Percentiles rank a stretch among this genome's conserved stretches.
phyloP scores from a whole-genome alignment of 192 early-diverging fungal species.

The Gonapodya prolifera region DNA sequence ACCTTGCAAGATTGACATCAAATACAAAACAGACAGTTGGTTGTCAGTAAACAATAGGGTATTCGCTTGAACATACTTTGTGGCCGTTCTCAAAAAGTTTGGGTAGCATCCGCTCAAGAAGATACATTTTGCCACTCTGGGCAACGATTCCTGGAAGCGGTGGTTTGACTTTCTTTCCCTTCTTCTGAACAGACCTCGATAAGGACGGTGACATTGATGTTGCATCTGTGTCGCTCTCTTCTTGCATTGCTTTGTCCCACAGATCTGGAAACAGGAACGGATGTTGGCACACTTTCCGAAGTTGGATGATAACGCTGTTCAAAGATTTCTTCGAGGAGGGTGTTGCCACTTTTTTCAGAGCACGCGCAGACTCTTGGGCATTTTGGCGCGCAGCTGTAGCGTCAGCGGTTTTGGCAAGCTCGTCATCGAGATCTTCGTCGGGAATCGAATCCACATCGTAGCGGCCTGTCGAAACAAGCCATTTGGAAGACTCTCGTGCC shows the following conservation, averaged over 20 bases:
- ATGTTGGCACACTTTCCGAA: conserved; percentile 94
- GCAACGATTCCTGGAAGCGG: conserved; percentile 34
- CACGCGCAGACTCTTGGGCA: background rate
- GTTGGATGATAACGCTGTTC: conserved; percentile 57
- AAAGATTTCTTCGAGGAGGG: conserved; percentile 19
- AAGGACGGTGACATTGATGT: conserved; percentile 27
- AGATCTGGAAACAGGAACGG: conserved; percentile 50
- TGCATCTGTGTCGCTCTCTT: conserved; percentile 70
- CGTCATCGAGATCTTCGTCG: background rate
- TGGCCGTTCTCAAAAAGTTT: conserved; percentile 67
- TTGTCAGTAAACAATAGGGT: background rate
- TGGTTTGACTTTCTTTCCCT: background rate
- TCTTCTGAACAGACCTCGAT: background rate
- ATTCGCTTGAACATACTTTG: conserved; percentile 50
- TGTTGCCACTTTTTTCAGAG: background rate
- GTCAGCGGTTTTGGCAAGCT: background rate
- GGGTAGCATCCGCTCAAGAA: conserved; percentile 71
- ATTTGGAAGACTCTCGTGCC: background rate
- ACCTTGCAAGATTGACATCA: no score
- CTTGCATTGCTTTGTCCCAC: conserved; percentile 22
- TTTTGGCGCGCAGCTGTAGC: background rate
- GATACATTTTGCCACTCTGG: conserved; percentile 74
- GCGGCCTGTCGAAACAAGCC: background rate
- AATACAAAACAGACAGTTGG: background rate
- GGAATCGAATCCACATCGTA: background rate